These are phyloP conservation scores for Chamaecyparis obtusa DNA, from an alignment of 75 land plant species.

Conservation along the genomic window DNA sequence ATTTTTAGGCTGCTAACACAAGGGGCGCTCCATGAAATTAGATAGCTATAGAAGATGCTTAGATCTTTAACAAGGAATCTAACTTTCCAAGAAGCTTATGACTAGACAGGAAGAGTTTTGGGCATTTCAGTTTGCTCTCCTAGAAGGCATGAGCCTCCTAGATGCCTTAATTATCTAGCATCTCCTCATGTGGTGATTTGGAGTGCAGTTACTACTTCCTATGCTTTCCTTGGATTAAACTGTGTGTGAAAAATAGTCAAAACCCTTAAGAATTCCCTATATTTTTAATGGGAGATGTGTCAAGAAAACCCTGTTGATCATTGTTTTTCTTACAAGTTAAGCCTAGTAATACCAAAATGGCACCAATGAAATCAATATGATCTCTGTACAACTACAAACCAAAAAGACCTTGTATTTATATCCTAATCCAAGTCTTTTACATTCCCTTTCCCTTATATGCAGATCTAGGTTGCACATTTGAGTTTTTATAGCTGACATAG, in stretches of 20 bases:
- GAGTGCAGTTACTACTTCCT: conserved; percentile 99
- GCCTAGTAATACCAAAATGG: neutral
- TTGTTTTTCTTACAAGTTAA: neutral
- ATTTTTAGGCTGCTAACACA: conserved; percentile 74
- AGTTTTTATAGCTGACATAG: neutral
- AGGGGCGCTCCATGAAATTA: conserved; percentile 94
- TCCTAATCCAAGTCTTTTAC: neutral
- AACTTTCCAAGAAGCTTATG: conserved; percentile 99
- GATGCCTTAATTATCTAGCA: conserved; percentile 95
- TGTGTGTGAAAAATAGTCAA: neutral
- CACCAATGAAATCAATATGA: too few species aligned
- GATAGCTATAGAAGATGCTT: conserved; percentile 71
- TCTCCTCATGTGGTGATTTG: conserved; percentile 99
- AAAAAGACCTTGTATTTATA: neutral
- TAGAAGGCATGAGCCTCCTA: conserved; percentile 91
- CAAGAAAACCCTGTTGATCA: neutral
- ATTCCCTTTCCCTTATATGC: neutral
- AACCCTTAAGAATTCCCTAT: neutral
- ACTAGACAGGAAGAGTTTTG: conserved; percentile 90
- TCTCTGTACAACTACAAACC: neutral
- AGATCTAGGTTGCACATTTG: neutral
- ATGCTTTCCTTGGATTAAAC: conserved; percentile 98
- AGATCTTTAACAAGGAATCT: conserved; percentile 83
- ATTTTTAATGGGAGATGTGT: neutral
- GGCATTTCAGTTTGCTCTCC: conserved; percentile 98